Evolutionary conservation across 306 rosid genomes (phyloP).

Genomic region (apple (Malus domestica)): ASM211411v1 NC_041794.1:34353501-34354000

Average conservation of each 20-base stretch:
- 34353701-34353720: conserved; percentile 65
- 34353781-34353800: conserved; percentile 80
- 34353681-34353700: conserved; percentile 33
- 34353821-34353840: conserved; percentile 36
- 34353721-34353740: conserved; percentile 92
- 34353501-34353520: conserved; percentile 22
- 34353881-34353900: conserved; percentile 19
- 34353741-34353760: conserved; percentile 93
- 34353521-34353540: conserved; percentile 37
- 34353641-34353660: conserved; percentile 16
- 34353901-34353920: not conserved
- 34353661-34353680: conserved; percentile 37
- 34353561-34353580: conserved; percentile 25
- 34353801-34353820: conserved; percentile 69
- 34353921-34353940: not conserved
- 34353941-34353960: not conserved
- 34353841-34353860: conserved; percentile 67
- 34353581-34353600: conserved; percentile 21
- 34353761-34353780: conserved; percentile 88
- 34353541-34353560: conserved; percentile 25
- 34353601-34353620: conserved; percentile 22
- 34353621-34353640: conserved; percentile 19
- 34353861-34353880: conserved; percentile 98
- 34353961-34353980: conserved; percentile 58
- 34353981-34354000: conserved; percentile 95